Conservation (phyloP, 805 yeast species). For the Myxozyma monticola region DNA sequence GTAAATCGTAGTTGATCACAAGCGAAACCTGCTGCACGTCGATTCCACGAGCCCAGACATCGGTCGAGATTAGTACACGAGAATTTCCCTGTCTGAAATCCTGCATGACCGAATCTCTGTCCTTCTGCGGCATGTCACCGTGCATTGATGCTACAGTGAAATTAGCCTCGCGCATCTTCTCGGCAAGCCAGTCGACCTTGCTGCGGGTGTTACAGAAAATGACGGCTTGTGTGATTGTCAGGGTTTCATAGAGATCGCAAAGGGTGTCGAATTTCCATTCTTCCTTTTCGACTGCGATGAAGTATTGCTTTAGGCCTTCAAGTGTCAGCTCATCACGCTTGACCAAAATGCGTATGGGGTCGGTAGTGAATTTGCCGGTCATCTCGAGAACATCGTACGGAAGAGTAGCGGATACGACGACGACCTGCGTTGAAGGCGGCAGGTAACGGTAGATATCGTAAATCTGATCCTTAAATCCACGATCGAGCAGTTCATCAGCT, state of each 20-base stretch:
- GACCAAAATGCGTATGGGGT: slow-evolving; percentile 91
- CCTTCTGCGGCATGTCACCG: slow-evolving; percentile 92
- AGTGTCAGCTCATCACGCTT: slow-evolving; percentile 93
- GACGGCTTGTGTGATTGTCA: slow-evolving; percentile 95
- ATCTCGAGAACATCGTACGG: slow-evolving; percentile 89
- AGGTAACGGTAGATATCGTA: slow-evolving; percentile 87
- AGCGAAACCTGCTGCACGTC: slow-evolving; percentile 97
- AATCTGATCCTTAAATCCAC: slow-evolving; percentile 94
- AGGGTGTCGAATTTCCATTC: slow-evolving; percentile 92
- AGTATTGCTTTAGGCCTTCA: slow-evolving; percentile 94
- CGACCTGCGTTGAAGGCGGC: slow-evolving; percentile 90
- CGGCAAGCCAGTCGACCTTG: slow-evolving; percentile 87
- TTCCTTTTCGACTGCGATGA: slow-evolving; percentile 86
- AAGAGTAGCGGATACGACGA: slow-evolving; percentile 91
- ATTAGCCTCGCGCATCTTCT: slow-evolving; percentile 69
- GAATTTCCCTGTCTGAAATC: slow-evolving; percentile 95
- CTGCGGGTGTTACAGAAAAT: slow-evolving; percentile 95
- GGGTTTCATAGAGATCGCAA: slow-evolving; percentile 91
- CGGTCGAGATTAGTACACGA: slow-evolving; percentile 88
- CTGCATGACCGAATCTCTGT: slow-evolving; percentile 91
- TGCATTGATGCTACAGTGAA: slow-evolving; percentile 95
- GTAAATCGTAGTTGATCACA: slow-evolving; percentile 92
- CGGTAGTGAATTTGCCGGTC: slow-evolving; percentile 89
- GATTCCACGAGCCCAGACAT: slow-evolving; percentile 96
- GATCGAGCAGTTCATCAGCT: slow-evolving; percentile 93